Conservation (phyloP, 208 protist species). For the Trypanosoma melophagium region DNA sequence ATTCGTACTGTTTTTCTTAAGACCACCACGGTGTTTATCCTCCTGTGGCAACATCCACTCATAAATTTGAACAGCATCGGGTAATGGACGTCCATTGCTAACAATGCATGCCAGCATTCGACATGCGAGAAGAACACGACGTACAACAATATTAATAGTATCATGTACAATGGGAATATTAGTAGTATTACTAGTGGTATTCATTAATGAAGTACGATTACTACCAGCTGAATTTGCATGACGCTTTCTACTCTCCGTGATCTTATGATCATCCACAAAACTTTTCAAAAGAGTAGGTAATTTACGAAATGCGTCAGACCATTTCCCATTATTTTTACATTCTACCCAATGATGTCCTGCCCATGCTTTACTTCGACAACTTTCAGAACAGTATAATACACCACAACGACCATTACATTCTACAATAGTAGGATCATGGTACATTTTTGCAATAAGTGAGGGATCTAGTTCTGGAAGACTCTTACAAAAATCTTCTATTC, state of each 20-base stretch:
- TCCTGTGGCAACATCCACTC: conserved; percentile 51
- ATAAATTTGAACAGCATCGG: conserved; percentile 55
- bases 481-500: conserved; percentile 31
- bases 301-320: conserved; percentile 38
- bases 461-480: conserved; percentile 38
- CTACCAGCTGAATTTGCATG: neutral
- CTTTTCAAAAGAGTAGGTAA: conserved; percentile 9
- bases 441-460: conserved; percentile 39
- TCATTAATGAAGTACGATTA: neutral
- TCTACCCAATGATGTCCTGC: conserved; percentile 77
- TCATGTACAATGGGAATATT: conserved; percentile 22
- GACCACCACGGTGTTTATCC: neutral
- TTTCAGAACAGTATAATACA: conserved; percentile 63
- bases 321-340: conserved; percentile 60
- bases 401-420: conserved; percentile 59
- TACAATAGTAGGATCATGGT: conserved; percentile 34
- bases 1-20: neutral
- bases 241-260: neutral
- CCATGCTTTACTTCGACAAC: conserved; percentile 69
- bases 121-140: conserved; percentile 53
- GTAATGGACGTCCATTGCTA: conserved; percentile 44
- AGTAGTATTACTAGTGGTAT: too few species aligned
- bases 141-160: conserved; percentile 31
- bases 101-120: conserved; percentile 73
- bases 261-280: conserved; percentile 11